Percentiles rank a stretch among this genome's conserved stretches.
phyloP scores from a whole-genome alignment of 768 basidiomycete species.

The Obba rivulosa region DNA sequence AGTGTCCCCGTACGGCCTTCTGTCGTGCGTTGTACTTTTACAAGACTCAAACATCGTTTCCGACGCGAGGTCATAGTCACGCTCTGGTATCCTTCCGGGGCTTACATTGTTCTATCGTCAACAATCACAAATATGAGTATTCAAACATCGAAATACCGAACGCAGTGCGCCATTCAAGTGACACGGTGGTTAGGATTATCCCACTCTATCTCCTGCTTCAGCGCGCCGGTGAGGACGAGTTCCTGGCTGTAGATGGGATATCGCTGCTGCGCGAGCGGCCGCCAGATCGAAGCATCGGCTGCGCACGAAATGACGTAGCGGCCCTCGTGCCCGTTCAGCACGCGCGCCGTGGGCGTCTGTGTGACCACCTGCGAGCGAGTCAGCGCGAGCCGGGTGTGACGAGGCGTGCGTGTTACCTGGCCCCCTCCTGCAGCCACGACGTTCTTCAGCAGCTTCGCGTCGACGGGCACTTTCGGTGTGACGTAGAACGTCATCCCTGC shows the following conservation, averaged over 20 bases:
- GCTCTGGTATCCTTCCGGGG: too few relatives aligned
- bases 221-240: constrained; percentile 54
- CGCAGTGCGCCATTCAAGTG: too few relatives aligned
- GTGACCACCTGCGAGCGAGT: constrained; percentile 32
- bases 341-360: constrained; percentile 49
- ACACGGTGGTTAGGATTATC: constrained; percentile 30
- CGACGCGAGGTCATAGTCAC: too few relatives aligned
- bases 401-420: constrained; percentile 35
- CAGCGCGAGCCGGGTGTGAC: neutral
- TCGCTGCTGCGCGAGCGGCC: constrained; percentile 45
- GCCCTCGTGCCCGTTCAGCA: constrained; percentile 41
- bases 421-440: constrained; percentile 71
- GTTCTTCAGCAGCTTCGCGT: constrained; percentile 57
- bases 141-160: too few relatives aligned
- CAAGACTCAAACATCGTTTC: too few relatives aligned
- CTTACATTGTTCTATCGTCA: too few relatives aligned
- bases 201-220: constrained; percentile 68
- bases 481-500: constrained; percentile 67
- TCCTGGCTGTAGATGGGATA: constrained; percentile 65
- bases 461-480: constrained; percentile 58
- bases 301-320: constrained; percentile 63
- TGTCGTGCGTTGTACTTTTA: too few relatives aligned
- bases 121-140: too few relatives aligned
- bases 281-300: constrained; percentile 64
- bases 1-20: too few relatives aligned